A percentile compares a stretch with the other conserved stretches of the same genome.
Evolutionary conservation across 306 rosid species (phyloP).

Genomic region (Glycyrrhiza uralensis): DNA sequence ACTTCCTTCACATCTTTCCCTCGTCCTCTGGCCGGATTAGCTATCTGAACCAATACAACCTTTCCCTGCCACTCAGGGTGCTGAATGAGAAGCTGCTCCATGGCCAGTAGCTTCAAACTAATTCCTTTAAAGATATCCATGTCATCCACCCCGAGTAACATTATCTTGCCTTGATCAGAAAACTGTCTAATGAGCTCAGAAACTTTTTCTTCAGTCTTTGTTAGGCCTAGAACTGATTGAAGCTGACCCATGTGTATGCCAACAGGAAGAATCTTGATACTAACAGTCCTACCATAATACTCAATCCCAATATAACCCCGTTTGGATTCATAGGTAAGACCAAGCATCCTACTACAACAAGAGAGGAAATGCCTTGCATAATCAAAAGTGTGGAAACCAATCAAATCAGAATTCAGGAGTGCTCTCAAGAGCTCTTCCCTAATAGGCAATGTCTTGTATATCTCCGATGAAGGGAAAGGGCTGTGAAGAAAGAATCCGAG

Average conservation of each 20-base stretch:
- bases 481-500: slow-evolving; percentile 85
- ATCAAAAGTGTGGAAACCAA: slow-evolving; percentile 86
- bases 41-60: slow-evolving; percentile 83
- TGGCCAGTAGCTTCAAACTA: slow-evolving; percentile 77
- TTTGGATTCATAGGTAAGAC: slow-evolving; percentile 70
- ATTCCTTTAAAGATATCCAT: slow-evolving; percentile 88
- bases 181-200: slow-evolving; percentile 27
- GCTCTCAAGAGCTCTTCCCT: slow-evolving; percentile 80
- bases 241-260: slow-evolving; percentile 91
- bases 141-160: slow-evolving; percentile 76
- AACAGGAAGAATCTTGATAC: slow-evolving; percentile 82
- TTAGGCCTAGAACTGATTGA: slow-evolving; percentile 53
- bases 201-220: slow-evolving; percentile 56
- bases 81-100: slow-evolving; percentile 80
- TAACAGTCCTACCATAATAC: slow-evolving; percentile 82
- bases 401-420: slow-evolving; percentile 72
- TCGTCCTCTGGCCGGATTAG: slow-evolving; percentile 77
- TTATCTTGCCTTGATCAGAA: slow-evolving; percentile 37
- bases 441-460: slow-evolving; percentile 75
- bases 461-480: slow-evolving; percentile 82
- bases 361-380: slow-evolving; percentile 84
- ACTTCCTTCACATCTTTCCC: slow-evolving; percentile 79
- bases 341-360: slow-evolving; percentile 87
- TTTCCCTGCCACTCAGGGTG: slow-evolving; percentile 60
- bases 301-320: slow-evolving; percentile 82